A percentile compares a stretch with the other conserved stretches of the same genome.
Conservation (phyloP, 768 basidiomycete species). For the Dacryopinax spathularia region DNA sequence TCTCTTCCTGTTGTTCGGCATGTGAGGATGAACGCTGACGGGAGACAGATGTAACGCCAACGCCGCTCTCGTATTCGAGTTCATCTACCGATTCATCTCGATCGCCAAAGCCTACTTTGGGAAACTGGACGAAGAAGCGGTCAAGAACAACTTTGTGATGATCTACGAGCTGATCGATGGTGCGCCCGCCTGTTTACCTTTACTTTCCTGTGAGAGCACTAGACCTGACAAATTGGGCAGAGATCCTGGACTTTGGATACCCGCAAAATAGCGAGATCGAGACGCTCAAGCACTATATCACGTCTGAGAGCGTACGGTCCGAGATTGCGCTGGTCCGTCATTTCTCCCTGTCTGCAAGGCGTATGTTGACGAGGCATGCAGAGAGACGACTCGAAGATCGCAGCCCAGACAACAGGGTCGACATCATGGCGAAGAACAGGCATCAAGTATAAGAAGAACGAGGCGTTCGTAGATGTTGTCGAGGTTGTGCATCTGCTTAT, state of each 20-base stretch:
- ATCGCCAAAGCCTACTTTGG: slow-evolving; percentile 95
- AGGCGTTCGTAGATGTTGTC: slow-evolving; percentile 98
- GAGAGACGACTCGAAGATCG: slow-evolving; percentile 92
- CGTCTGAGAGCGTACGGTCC: slow-evolving; percentile 86
- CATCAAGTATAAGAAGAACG: slow-evolving; percentile 98
- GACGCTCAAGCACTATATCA: slow-evolving; percentile 93
- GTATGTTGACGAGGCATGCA: slow-evolving; percentile 19
- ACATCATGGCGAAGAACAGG: slow-evolving; percentile 92
- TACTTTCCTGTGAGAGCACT: neutral
- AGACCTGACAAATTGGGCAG: slow-evolving; percentile 27
- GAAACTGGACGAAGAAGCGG: slow-evolving; percentile 91
- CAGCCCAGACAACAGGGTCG: slow-evolving; percentile 89
- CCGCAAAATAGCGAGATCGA: slow-evolving; percentile 99
- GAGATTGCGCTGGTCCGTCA: slow-evolving; percentile 65
- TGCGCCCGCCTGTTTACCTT: slow-evolving; percentile 30
- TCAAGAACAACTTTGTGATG: slow-evolving; percentile 98
- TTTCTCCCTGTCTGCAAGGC: neutral
- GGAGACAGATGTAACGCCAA: slow-evolving; percentile 75
- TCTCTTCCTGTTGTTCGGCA: neutral
- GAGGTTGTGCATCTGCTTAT: slow-evolving; percentile 92
- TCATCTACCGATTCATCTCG: slow-evolving; percentile 88
- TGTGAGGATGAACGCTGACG: neutral
- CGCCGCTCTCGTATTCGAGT: slow-evolving; percentile 95
- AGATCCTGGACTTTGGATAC: slow-evolving; percentile 98
- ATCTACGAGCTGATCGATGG: slow-evolving; percentile 98